Percentiles rank a stretch among this genome's conserved stretches.
phyloP scores from a whole-genome alignment of 2,329 filamentous ascomycete genomes.

The Botrytis galanthina region DNA sequence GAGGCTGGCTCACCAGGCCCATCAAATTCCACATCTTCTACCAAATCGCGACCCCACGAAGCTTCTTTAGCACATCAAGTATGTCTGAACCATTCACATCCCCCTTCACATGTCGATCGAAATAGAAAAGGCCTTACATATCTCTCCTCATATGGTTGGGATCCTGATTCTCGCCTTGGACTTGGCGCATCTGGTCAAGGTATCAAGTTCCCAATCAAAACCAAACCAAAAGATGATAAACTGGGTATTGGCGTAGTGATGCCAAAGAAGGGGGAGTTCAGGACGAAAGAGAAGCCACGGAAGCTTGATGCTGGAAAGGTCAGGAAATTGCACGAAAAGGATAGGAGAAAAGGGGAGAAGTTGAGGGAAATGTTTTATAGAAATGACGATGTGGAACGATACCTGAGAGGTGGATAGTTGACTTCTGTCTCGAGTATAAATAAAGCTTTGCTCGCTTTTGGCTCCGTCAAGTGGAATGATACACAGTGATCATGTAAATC shows the following conservation, averaged over 20 bases:
- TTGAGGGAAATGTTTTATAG: slow-evolving; percentile 71
- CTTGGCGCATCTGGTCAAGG: slow-evolving; percentile 69
- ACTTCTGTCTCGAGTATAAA: background rate
- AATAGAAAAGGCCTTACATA: slow-evolving; percentile 67
- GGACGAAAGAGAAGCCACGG: slow-evolving; percentile 45
- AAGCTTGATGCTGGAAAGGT: slow-evolving; percentile 69
- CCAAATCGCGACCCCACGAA: slow-evolving; percentile 47
- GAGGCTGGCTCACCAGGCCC: background rate
- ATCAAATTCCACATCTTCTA: background rate
- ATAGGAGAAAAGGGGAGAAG: slow-evolving; percentile 60
- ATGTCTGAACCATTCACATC: slow-evolving; percentile 65
- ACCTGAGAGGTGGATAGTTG: slow-evolving; percentile 41
- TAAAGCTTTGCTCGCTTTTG: background rate
- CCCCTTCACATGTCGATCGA: slow-evolving; percentile 69
- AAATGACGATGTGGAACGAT: slow-evolving; percentile 72
- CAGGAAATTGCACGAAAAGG: slow-evolving; percentile 58
- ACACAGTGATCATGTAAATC: background rate
- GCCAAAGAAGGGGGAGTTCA: slow-evolving; percentile 39
- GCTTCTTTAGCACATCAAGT: slow-evolving; percentile 69
- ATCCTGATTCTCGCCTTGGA: slow-evolving; percentile 69
- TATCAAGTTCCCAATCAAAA: slow-evolving; percentile 72
- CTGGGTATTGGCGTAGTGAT: slow-evolving; percentile 65
- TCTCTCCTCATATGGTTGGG: slow-evolving; percentile 68
- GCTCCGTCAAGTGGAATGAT: background rate
- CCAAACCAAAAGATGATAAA: slow-evolving; percentile 66